Conservation (phyloP, 208 protist species). For the Porcisia deanei region DNA sequence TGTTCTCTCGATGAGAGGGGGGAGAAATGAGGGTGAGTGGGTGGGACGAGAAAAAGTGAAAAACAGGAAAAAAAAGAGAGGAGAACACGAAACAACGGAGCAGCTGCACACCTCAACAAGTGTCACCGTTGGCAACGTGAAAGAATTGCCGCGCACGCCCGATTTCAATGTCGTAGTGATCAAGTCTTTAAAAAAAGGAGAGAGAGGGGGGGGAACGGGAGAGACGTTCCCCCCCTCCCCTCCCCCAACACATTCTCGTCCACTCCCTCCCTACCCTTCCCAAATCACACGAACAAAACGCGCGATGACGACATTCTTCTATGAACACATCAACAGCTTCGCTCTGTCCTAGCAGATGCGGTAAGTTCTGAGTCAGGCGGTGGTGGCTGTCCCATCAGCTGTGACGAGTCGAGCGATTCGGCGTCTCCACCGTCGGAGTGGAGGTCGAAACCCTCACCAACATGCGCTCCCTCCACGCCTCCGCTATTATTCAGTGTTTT, state of each 20-base stretch:
- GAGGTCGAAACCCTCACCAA: constrained; percentile 26
- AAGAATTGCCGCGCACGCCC: neutral
- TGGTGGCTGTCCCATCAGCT: constrained; percentile 6
- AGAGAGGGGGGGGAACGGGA: too few species aligned
- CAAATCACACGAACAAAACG: neutral
- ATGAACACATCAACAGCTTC: neutral
- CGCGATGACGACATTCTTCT: neutral
- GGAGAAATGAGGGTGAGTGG: neutral
- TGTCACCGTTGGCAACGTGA: neutral
- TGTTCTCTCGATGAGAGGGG: neutral
- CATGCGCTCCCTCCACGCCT: neutral
- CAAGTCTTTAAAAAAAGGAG: neutral
- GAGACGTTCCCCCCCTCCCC: too few species aligned
- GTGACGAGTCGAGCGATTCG: constrained; percentile 32
- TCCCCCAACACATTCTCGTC: too few species aligned
- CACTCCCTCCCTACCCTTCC: neutral
- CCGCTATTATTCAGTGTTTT: constrained; percentile 10
- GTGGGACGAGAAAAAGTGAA: neutral
- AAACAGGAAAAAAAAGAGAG: neutral
- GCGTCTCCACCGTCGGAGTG: constrained; percentile 21
- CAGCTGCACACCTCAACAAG: neutral
- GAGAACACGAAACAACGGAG: neutral
- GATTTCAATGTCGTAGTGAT: neutral
- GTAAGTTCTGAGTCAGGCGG: constrained; percentile 9
- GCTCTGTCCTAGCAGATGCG: neutral